Evolutionary conservation across 805 yeast species (phyloP), one percentile per base, ranked within the genome.

Genomic region (Maudiozyma serrabonitensis): DNA sequence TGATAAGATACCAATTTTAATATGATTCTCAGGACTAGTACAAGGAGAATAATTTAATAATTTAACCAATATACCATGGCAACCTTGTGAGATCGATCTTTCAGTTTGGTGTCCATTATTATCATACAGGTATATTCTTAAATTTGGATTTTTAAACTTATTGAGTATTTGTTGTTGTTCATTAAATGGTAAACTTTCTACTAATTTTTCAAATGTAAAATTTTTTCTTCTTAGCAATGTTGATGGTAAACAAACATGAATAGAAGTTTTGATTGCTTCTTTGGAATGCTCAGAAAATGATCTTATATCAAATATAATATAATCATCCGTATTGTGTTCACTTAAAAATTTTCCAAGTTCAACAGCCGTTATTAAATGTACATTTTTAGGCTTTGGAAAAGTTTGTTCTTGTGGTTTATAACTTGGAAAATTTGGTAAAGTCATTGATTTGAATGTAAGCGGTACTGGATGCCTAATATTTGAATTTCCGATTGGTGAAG

Each of bases 211-310:
- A 49, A 90, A 69, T 2, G 81, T 80, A 58, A 86, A 90, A 47
- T 82, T 83, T 32, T 80, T 71, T 54, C 98, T 75, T 62, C 82
- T 85, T 54, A 90, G 69, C 41, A 90, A 71, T 0, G 97, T 90
- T n/a, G 95, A 84, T 1, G 98, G 97, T 13, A 90, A 68, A 64
- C 95, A 87, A 37, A 91, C 75, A 62, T 87, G 87, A 43, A 87
- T 70, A 0, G 97, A 77, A 41, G 75, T 71, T 4, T 57, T 59
- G 12, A 91, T 65, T 53, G 82, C 88, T 2, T 73, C 61, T 51
- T 72, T 75, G 41, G 81, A 74, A 61, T 71, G 87, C 50, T 86
- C 91, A 23, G 85, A 81, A 61, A 81, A 87, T 0, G 96, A 87
- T 49, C 98, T 71, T 11, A 85, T 82, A 62, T 90, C 98, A 12